phyloP scores from a whole-genome alignment of 805 yeast species.

The Yamadazyma akitaensis region DNA sequence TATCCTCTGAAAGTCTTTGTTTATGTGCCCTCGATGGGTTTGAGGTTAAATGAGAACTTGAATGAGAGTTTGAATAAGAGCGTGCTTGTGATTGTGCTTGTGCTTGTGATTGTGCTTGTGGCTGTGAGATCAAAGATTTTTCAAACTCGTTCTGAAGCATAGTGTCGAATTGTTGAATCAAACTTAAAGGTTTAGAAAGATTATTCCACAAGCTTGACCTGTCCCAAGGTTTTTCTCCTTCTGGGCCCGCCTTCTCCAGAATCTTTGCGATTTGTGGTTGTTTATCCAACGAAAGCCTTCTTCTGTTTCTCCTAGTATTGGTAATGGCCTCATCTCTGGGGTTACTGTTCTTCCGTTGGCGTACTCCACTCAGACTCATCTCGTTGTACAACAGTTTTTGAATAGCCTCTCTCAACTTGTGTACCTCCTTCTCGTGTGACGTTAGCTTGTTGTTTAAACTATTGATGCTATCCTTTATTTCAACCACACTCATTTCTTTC shows the following conservation, averaged over 20 bases:
- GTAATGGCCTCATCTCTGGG: slow-evolving; percentile 29
- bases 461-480: slow-evolving; percentile 54
- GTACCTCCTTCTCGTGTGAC: slow-evolving; percentile 47
- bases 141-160: slow-evolving; percentile 66
- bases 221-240: slow-evolving; percentile 1
- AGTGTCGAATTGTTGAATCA: slow-evolving; percentile 66
- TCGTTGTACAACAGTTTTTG: slow-evolving; percentile 46
- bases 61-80: not conserved
- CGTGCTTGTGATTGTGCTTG: slow-evolving; percentile 7
- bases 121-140: slow-evolving; percentile 25
- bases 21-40: not conserved
- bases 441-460: slow-evolving; percentile 39
- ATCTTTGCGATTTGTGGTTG: not conserved
- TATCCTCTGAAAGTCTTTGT: slow-evolving; percentile 24
- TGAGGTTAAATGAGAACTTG: not conserved
- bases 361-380: slow-evolving; percentile 17
- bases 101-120: not conserved
- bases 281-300: slow-evolving; percentile 3
- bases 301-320: slow-evolving; percentile 25
- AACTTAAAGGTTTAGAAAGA: slow-evolving; percentile 51
- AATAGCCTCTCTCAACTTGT: slow-evolving; percentile 45
- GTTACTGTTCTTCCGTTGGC: slow-evolving; percentile 17
- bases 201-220: slow-evolving; percentile 30
- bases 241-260: not conserved
- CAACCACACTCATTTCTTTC: slow-evolving; percentile 66